Conservation (phyloP, 2,329 filamentous ascomycete genomes). For the Diaporthe citri region DNA sequence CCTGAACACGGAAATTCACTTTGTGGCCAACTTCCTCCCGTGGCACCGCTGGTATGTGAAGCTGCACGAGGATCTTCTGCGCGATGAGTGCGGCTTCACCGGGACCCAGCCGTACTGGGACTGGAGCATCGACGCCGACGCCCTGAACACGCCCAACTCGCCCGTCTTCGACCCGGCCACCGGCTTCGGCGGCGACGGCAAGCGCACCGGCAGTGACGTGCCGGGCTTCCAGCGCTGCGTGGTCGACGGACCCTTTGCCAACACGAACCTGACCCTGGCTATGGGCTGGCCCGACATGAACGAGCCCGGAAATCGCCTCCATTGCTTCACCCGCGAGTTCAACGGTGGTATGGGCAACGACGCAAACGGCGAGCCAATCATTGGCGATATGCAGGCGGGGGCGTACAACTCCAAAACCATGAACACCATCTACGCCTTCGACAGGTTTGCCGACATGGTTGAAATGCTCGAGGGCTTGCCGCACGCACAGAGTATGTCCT, state of each 20-base stretch:
- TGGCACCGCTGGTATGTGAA: constrained; percentile 1
- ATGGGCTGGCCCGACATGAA: constrained; percentile 16
- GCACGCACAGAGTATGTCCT: not conserved
- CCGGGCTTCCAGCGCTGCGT: constrained; percentile 6
- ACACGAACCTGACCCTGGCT: constrained; percentile 3
- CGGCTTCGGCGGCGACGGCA: constrained; percentile 9
- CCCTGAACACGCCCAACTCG: not conserved
- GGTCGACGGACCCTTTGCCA: constrained; percentile 13
- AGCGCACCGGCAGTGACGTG: not conserved
- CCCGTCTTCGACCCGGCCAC: not conserved
- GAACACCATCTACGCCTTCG: not conserved
- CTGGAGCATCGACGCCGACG: constrained; percentile 19
- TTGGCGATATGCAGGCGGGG: not conserved
- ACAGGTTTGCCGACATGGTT: not conserved
- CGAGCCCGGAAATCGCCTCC: not conserved
- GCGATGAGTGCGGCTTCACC: not conserved
- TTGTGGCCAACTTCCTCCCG: constrained; percentile 14
- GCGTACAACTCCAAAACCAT: constrained; percentile 6
- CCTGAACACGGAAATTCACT: constrained; percentile 1
- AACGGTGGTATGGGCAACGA: not conserved
- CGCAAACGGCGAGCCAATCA: not conserved
- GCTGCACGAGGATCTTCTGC: constrained; percentile 3
- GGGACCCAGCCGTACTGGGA: constrained; percentile 6
- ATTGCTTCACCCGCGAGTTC: constrained; percentile 14
- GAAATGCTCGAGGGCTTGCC: not conserved